Conservation (phyloP, 2,329 filamentous ascomycete species). For the Alternaria infectoria region DNA sequence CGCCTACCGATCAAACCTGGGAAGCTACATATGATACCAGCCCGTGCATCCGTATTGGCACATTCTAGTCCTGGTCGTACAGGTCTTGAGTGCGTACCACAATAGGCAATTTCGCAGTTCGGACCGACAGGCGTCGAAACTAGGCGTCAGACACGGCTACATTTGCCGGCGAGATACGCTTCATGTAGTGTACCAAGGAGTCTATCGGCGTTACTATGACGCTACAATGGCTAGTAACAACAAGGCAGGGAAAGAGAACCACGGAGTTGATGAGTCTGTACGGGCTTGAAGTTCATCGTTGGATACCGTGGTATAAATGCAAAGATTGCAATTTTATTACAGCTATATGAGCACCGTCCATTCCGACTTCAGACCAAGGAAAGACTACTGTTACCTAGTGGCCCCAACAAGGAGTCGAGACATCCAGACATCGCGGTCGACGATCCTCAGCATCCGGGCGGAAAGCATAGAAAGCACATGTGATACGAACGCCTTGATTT, state of each 20-base stretch:
- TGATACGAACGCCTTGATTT: conserved; percentile 8
- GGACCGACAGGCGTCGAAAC: not conserved
- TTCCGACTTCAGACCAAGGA: not conserved
- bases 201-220: not conserved
- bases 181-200: not conserved
- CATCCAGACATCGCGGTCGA: not conserved
- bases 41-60: not conserved
- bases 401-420: not conserved
- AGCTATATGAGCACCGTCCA: conserved; percentile 4
- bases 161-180: not conserved
- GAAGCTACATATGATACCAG: not conserved
- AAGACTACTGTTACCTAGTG: conserved; percentile 6
- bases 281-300: not conserved
- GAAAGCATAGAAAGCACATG: conserved; percentile 1
- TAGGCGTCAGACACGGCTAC: conserved; percentile 9
- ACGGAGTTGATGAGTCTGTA: not conserved
- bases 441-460: conserved; percentile 5
- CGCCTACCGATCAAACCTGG: not conserved
- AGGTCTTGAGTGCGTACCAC: not conserved
- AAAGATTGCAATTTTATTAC: conserved; percentile 6
- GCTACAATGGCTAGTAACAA: not conserved
- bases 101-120: not conserved
- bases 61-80: not conserved
- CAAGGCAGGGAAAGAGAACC: not conserved
- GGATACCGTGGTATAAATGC: not conserved